Conservation (phyloP, 345 rosid genomes). For the Ceriops tagal region DNA sequence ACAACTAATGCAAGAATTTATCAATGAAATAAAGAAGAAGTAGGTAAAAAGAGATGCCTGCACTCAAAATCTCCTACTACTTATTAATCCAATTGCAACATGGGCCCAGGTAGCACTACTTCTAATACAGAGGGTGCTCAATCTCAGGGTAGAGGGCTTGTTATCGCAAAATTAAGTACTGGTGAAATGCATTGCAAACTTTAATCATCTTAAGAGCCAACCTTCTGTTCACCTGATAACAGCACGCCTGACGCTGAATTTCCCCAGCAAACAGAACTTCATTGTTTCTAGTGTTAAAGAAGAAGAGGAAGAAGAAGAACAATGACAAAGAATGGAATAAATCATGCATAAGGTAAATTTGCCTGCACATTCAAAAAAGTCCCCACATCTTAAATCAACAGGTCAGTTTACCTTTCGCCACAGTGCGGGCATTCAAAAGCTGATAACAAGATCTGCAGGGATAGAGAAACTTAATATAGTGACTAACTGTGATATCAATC, state of each 20-base stretch:
- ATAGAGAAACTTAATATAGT: neutral
- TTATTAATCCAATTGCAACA: neutral
- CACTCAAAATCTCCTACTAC: neutral
- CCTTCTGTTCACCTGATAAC: constrained; percentile 64
- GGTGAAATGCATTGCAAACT: neutral
- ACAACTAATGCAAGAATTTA: too few species aligned
- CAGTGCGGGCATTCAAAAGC: constrained; percentile 93
- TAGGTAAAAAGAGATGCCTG: too few species aligned
- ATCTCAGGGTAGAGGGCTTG: too few species aligned
- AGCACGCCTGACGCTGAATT: constrained; percentile 64
- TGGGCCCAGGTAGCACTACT: too few species aligned
- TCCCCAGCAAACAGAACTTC: constrained; percentile 97
- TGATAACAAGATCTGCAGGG: constrained; percentile 66
- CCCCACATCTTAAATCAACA: constrained; percentile 5
- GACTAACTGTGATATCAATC: too few species aligned
- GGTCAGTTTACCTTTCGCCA: constrained; percentile 61
- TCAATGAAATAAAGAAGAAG: too few species aligned
- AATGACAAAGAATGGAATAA: neutral
- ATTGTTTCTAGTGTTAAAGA: constrained; percentile 54
- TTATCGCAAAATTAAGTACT: neutral
- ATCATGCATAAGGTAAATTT: neutral
- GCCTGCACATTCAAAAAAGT: neutral
- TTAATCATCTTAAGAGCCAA: constrained; percentile 15
- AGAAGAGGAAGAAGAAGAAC: neutral
- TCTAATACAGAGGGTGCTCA: neutral